A percentile compares a stretch with the other conserved stretches of the same genome.
phyloP scores from a whole-genome alignment of 2,329 filamentous ascomycete genomes.

The Ophiostoma ulmi region DNA sequence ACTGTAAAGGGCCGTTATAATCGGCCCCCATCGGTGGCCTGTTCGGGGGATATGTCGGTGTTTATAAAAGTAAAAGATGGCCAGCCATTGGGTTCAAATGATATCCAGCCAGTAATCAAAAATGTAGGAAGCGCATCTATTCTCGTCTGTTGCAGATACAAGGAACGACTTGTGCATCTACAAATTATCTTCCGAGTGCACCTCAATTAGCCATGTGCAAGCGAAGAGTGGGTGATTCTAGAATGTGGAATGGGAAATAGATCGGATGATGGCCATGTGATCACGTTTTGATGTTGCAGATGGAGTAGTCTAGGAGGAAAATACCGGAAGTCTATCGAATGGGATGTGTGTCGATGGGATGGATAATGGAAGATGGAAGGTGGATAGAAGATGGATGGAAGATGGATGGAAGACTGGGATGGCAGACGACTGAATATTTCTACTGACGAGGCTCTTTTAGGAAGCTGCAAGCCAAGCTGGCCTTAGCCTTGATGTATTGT shows the following conservation, averaged over 20 bases:
- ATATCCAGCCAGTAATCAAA: neutral
- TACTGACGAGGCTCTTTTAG: conserved; percentile 7
- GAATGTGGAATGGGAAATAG: neutral
- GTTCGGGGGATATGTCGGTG: conserved; percentile 2
- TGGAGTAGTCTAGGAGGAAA: neutral
- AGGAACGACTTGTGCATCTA: neutral
- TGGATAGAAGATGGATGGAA: too few species aligned
- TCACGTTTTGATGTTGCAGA: neutral
- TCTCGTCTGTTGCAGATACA: neutral
- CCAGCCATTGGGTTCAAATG: neutral
- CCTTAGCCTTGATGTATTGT: neutral
- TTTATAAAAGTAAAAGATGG: neutral
- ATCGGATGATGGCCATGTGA: neutral
- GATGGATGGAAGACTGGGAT: neutral
- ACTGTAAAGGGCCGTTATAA: neutral
- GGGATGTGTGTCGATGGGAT: neutral
- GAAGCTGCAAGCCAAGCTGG: neutral
- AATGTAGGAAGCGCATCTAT: neutral
- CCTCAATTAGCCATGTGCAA: neutral
- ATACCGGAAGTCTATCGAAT: neutral
- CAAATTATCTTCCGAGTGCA: neutral
- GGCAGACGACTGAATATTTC: neutral
- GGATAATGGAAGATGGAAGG: neutral
- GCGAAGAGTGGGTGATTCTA: neutral
- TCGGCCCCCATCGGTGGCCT: conserved; percentile 5